Conservation (phyloP, 495 filamentous ascomycete species). For the Saxophila tyrrhenica region DNA sequence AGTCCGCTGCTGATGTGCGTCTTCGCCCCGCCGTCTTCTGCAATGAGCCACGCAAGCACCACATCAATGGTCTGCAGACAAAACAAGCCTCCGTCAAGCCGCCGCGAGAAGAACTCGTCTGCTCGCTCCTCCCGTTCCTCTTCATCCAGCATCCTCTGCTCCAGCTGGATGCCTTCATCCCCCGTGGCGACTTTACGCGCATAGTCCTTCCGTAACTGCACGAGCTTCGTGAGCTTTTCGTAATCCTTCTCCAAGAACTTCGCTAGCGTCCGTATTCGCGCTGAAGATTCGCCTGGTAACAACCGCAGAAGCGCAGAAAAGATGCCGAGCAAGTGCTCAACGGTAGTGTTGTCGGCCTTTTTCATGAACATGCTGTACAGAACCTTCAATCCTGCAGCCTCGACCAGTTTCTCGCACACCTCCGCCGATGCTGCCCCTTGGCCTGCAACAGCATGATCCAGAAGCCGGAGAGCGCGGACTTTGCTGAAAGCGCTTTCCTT, state of each 20-base stretch:
- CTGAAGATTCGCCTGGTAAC: constrained; percentile 63
- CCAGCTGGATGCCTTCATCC: constrained; percentile 54
- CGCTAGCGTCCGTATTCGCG: constrained; percentile 72
- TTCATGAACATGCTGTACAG: constrained; percentile 87
- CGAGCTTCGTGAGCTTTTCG: constrained; percentile 55
- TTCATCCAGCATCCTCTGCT: constrained; percentile 33
- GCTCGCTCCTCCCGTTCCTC: constrained; percentile 54
- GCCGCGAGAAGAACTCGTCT: constrained; percentile 72
- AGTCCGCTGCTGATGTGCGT: constrained; percentile 52
- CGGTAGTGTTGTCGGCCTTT: constrained; percentile 49
- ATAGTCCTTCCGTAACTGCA: constrained; percentile 61
- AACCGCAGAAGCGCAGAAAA: constrained; percentile 74
- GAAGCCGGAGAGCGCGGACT: constrained; percentile 57
- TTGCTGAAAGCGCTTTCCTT: constrained; percentile 72
- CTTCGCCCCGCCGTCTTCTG: constrained; percentile 76
- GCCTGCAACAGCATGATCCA: constrained; percentile 73
- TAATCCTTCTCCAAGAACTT: constrained; percentile 65
- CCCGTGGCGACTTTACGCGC: constrained; percentile 49
- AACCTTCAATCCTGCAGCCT: constrained; percentile 74
- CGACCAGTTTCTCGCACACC: constrained; percentile 66
- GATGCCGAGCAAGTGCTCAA: constrained; percentile 81
- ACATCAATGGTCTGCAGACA: constrained; percentile 78
- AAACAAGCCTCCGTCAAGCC: constrained; percentile 79
- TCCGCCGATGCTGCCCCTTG: constrained; percentile 33
- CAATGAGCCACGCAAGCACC: constrained; percentile 82